These are phyloP conservation scores for Pichia terricola DNA, from an alignment of 1,139 yeast genomes.

Conservation along the genomic window DNA sequence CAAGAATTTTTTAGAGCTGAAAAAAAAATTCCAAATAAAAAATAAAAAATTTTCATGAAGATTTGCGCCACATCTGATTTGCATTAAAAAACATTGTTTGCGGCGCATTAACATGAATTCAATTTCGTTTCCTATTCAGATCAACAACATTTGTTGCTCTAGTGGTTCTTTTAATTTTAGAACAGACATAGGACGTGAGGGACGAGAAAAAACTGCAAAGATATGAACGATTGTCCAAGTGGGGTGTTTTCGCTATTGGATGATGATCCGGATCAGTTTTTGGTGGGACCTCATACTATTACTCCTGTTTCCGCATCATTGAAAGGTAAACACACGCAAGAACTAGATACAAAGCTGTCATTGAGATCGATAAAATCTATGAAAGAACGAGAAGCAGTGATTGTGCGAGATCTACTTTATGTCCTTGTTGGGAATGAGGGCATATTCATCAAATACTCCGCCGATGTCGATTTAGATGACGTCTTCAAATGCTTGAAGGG, in stretches of 20 bases:
- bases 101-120: background rate
- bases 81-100: background rate
- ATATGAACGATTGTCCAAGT: no score
- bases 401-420: slow-evolving; percentile 60
- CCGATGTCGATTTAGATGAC: slow-evolving; percentile 41
- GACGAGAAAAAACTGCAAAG: no score
- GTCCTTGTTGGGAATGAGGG: slow-evolving; percentile 78
- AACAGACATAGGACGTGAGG: no score
- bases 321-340: background rate
- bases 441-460: slow-evolving; percentile 59
- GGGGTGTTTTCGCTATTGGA: slow-evolving; percentile 1
- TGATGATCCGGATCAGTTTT: slow-evolving; percentile 4
- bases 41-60: background rate
- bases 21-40: background rate
- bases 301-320: background rate
- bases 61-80: no score
- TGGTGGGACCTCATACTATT: background rate
- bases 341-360: no score
- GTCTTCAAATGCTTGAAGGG: slow-evolving; percentile 39
- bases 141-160: no score
- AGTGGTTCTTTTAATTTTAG: no score
- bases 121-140: no score
- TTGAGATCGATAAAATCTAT: slow-evolving; percentile 1
- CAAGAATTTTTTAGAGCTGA: no score
- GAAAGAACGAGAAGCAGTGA: slow-evolving; percentile 54